Evolutionary conservation across 345 rosid species (phyloP).

Genomic region (Brassica carinata): DNA sequence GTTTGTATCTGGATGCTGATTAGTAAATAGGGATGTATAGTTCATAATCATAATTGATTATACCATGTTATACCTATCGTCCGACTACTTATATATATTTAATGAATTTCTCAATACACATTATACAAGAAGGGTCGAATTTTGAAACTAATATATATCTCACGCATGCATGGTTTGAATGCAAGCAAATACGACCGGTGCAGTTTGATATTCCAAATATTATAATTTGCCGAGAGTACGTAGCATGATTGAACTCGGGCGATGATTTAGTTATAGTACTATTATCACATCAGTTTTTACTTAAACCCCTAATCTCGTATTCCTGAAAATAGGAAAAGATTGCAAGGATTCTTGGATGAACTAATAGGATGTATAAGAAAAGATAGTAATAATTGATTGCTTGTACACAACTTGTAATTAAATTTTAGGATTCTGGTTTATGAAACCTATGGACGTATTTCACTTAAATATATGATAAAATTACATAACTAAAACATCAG

Average conservation of each 20-base stretch:
- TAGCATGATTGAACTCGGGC: neutral
- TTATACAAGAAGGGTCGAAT: neutral
- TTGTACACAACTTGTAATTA: neutral
- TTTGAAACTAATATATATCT: neutral
- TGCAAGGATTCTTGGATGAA: neutral
- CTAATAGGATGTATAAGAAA: neutral
- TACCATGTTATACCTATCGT: neutral
- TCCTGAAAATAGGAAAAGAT: neutral
- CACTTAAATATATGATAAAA: neutral
- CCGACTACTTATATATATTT: neutral
- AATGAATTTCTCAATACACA: neutral
- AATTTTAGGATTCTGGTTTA: neutral
- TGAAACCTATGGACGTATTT: neutral
- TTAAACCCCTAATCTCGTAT: neutral
- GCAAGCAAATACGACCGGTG: neutral
- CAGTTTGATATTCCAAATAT: neutral
- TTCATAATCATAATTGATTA: neutral
- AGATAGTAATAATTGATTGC: neutral
- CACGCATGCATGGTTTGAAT: neutral
- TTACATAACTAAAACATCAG: neutral
- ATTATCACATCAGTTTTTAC: neutral
- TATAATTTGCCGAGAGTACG: neutral
- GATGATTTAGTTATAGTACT: neutral
- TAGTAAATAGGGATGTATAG: neutral
- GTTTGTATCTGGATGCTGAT: neutral